Evolutionary conservation across 345 rosid species (phyloP).

Genomic region (Eucalyptus albens): DNA sequence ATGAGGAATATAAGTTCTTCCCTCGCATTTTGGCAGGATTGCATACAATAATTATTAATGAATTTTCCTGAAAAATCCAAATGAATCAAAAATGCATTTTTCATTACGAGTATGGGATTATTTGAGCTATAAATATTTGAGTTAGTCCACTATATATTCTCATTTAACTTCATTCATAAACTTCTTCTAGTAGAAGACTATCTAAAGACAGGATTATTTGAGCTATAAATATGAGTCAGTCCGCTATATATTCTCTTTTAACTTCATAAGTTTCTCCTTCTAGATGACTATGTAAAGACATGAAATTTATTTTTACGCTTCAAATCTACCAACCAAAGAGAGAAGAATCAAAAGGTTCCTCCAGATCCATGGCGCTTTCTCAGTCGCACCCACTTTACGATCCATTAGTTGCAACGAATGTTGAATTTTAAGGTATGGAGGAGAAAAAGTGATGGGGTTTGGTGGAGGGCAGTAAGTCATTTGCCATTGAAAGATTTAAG

Average conservation of each 20-base stretch:
- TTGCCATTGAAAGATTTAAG: background rate
- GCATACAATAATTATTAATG: background rate
- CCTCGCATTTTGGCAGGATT: background rate
- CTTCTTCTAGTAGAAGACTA: too few relatives aligned
- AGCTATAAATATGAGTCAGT: background rate
- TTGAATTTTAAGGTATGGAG: background rate
- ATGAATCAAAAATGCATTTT: background rate
- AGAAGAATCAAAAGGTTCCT: background rate
- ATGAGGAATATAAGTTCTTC: background rate
- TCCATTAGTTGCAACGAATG: background rate
- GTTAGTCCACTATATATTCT: too few relatives aligned
- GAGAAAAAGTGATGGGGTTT: background rate
- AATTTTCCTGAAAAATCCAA: background rate
- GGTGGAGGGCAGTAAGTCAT: background rate
- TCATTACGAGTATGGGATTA: background rate
- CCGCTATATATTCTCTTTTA: background rate
- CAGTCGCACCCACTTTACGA: background rate
- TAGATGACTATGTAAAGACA: background rate
- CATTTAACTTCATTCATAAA: too few relatives aligned
- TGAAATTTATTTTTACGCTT: background rate
- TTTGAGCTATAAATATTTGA: too few relatives aligned
- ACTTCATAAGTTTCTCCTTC: background rate
- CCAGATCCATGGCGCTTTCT: background rate
- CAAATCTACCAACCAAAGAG: background rate
- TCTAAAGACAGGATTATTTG: background rate